phyloP scores from a whole-genome alignment of 176 grass and related monocot species.

The Areca catechu region DNA sequence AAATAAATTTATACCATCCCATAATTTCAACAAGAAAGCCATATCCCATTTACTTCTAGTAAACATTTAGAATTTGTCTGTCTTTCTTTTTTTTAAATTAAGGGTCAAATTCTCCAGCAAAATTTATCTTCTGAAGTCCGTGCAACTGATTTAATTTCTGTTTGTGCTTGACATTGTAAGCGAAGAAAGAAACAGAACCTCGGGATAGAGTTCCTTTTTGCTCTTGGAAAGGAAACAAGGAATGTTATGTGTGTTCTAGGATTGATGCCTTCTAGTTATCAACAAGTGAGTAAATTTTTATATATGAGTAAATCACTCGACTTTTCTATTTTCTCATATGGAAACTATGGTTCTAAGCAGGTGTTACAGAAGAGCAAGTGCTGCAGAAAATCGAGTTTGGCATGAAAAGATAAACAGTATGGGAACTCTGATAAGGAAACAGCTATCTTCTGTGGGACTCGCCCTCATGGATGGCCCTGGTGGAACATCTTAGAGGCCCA shows the following conservation, averaged over 20 bases:
- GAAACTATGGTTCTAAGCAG: conserved; percentile 17
- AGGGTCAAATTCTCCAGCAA: too few relatives aligned
- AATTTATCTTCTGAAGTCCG: too few relatives aligned
- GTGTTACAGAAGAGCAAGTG: conserved; percentile 61
- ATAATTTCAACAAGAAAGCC: too few relatives aligned
- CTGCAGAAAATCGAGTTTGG: conserved; percentile 49
- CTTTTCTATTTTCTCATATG: not conserved
- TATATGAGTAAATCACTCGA: too few relatives aligned
- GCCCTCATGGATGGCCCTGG: conserved; percentile 68
- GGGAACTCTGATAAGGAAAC: conserved; percentile 53
- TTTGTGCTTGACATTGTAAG: conserved; percentile 8
- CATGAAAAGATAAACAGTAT: conserved; percentile 70
- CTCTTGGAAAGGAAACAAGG: conserved; percentile 50
- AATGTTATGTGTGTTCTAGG: conserved; percentile 55
- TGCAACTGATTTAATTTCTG: not conserved
- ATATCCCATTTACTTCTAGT: too few relatives aligned
- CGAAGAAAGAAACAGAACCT: conserved; percentile 70
- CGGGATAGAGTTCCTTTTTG: conserved; percentile 52
- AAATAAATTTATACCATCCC: not conserved
- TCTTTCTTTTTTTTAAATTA: too few relatives aligned
- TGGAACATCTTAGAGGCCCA: conserved; percentile 68
- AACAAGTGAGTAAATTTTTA: conserved; percentile 32
- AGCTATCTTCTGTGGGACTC: conserved; percentile 51
- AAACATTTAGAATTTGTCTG: too few relatives aligned
- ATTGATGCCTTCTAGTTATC: conserved; percentile 55